A percentile compares a stretch with the other conserved stretches of the same genome.
Evolutionary conservation across 441 rosid genomes (phyloP).

Genomic region (Jatropha podagrica): DNA sequence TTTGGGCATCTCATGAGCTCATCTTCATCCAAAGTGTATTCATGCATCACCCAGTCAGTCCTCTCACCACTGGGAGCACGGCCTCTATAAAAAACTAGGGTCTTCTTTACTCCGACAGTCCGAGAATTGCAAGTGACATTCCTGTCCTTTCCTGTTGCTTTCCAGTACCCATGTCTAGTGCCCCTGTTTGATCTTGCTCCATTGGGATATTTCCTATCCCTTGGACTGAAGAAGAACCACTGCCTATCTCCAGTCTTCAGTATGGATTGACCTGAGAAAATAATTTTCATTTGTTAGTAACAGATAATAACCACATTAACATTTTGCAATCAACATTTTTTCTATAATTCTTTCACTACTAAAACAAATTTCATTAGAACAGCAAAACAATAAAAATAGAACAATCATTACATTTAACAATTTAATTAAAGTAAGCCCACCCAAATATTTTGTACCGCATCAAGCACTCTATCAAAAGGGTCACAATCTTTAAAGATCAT

Average conservation of each 20-base stretch:
- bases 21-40: constrained; percentile 77
- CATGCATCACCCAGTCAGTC: constrained; percentile 98
- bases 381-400: no score
- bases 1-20: constrained; percentile 77
- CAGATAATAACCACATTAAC: no score
- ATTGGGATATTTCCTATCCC: constrained; percentile 83
- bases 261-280: no score
- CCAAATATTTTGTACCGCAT: no score
- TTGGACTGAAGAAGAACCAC: constrained; percentile 84
- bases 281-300: no score
- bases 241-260: constrained; percentile 84
- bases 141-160: constrained; percentile 88
- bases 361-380: no score
- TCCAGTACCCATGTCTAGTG: constrained; percentile 85
- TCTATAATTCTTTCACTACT: no score
- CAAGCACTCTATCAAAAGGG: no score
- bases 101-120: constrained; percentile 75
- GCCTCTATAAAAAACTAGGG: constrained; percentile 81
- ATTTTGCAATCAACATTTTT: no score
- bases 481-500: no score
- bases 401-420: no score
- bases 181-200: constrained; percentile 85
- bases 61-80: constrained; percentile 81
- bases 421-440: no score
- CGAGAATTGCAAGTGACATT: constrained; percentile 48